These are phyloP conservation scores for Phellopilus nigrolimitatus DNA, from an alignment of 1,284 basidiomycete species.

Conservation along the genomic window DNA sequence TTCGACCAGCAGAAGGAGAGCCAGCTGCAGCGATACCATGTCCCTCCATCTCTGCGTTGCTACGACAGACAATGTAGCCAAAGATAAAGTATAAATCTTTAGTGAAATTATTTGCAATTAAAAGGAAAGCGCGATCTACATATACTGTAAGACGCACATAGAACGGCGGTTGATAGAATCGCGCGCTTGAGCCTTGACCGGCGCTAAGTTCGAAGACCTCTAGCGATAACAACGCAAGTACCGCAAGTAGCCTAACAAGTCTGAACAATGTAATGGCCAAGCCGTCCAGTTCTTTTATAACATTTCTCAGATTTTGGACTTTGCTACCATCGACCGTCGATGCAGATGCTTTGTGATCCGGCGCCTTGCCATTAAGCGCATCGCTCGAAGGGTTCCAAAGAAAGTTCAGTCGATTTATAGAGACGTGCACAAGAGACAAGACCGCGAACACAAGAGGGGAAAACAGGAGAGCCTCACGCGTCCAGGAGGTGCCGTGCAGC, in stretches of 20 bases:
- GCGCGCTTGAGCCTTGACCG: slow-evolving; percentile 1
- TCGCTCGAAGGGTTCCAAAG: background rate
- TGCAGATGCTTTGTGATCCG: background rate
- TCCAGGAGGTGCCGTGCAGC: too few relatives aligned
- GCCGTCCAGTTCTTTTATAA: background rate
- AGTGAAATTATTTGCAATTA: background rate
- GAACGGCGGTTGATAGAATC: slow-evolving; percentile 3
- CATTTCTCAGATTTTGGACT: background rate
- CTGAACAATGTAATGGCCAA: slow-evolving; percentile 12
- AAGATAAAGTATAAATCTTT: slow-evolving; percentile 23
- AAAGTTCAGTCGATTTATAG: background rate
- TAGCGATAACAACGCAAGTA: slow-evolving; percentile 10
- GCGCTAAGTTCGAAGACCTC: slow-evolving; percentile 6
- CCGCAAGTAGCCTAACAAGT: slow-evolving; percentile 3
- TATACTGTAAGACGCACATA: slow-evolving; percentile 16
- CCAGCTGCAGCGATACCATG: slow-evolving; percentile 25
- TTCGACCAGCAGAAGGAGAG: slow-evolving; percentile 34
- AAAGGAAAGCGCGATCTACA: background rate
- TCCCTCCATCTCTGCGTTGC: slow-evolving; percentile 20
- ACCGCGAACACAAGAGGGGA: slow-evolving; percentile 2
- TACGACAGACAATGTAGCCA: slow-evolving; percentile 20
- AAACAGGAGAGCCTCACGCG: slow-evolving; percentile 1
- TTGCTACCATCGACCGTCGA: background rate
- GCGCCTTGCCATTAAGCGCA: background rate
- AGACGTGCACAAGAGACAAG: slow-evolving; percentile 6